Evolutionary conservation across 1,284 basidiomycete species (phyloP), one percentile per base, ranked within the genome.

Genomic region (Papiliotrema fonsecae): DNA sequence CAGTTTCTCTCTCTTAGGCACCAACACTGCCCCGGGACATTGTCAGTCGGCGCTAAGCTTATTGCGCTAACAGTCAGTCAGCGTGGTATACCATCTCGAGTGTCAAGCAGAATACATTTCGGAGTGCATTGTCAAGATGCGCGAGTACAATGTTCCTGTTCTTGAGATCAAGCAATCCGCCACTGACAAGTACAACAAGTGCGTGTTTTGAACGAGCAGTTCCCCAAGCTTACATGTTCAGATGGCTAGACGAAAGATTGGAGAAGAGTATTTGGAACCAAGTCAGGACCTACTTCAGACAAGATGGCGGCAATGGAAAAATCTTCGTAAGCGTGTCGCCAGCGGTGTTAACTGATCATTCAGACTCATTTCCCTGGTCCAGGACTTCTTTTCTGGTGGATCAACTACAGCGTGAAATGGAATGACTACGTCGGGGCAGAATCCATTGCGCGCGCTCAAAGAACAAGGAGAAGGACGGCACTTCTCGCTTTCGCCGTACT

Each of bases 21-120:
- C 60, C 52, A 68, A 68, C 52, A 55, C 52, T 18, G 56, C 55
- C 7, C 43, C 63, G 4, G 56, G 52, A 51, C 9, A 6, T 6
- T 19, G n/a, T 25, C 9, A 21, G 18, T 26, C 16, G 19, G 24
- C 19, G 19, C 31, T 6, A 24, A 14, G 9, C n/a, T 22, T 11
- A 18, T 6, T 14, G 16, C 9, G 11, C 11, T 35, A 10, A 39
- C 26, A 14, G 19, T 26, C 18, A 44, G 39, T 45, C 38, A 32
- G 26, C 10, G 35, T 39, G 7, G 24, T 50, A 18, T 45, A 41
- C 36, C 47, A 36, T 6, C 27, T 62, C 35, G 61, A 62, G 44
- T 51, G 54, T 0, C 61, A 62, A 40, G 56, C 58, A 6, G 38
- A 53, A 3, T 60, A 62, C 42, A 57, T 60, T 26, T 47, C 61